Evolutionary conservation across 176 grass and related monocot genomes (phyloP), one percentile per base, ranked within the genome.

Genomic region (Triticum turgidum): DNA sequence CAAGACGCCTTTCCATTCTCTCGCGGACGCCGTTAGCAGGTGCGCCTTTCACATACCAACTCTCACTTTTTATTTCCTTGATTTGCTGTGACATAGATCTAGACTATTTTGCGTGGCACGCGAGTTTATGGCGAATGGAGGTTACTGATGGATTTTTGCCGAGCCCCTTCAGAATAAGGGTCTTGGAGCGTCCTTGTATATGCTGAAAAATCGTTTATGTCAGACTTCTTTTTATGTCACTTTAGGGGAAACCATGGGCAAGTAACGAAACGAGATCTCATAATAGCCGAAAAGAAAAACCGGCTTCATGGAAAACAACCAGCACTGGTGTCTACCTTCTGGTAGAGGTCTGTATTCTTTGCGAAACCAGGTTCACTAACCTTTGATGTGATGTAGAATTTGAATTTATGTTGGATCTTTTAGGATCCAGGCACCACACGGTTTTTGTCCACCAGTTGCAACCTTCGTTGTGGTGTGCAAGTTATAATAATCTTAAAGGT

Each of bases 21-120:
- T 99, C 59, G 97, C 96, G 90, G 94, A 99, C 49, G 97, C 92
- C 20, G 97, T 99, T 17, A 91, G 85, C 86, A 99, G 94, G 97
- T 99, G 72, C 49, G 73, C 42, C 58, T 37, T n/a, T 39, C 58
- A 71, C 78, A 66, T 11, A 39, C 52, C 73, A 72, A 65, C 52
- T 35, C 76, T 54, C 32, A 22, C 39, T 25, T 32, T 82, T 75
- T 52, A 8, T 25, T 44, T 58, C 4, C 12, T 9, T 77, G 52
- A 56, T 72, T 10, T 39, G 14, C 29, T 29, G 12, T 3, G 11
- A 56, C 54, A 27, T 25, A 5, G 73, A 87, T 90, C 80, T 58
- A 20, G 13, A 8, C 44, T 13, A 6, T 65, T 35, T 67, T 15
- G 12, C 12, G 61, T 80, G 20, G 5, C 58, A 21, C n/a, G 20